Evolutionary conservation across 2,329 filamentous ascomycete species (phyloP).

Genomic region (Epichloe gansuensis): DNA sequence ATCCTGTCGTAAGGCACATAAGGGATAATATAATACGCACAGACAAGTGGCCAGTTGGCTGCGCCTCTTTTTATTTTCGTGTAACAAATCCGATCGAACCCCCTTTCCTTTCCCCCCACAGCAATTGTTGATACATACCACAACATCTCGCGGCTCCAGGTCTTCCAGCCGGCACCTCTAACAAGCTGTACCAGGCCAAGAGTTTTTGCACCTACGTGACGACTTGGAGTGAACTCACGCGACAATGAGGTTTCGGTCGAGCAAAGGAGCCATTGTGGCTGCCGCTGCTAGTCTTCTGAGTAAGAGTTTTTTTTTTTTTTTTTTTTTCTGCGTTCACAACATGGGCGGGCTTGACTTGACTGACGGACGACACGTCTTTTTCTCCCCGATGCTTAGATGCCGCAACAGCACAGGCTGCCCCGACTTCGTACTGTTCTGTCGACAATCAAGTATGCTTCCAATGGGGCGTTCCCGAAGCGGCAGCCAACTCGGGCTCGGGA

Average conservation of each 20-base stretch:
- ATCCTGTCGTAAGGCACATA: no score
- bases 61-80: no score
- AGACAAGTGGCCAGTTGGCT: no score
- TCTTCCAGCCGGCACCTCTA: no score
- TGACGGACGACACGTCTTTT: background rate
- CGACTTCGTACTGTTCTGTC: conserved; percentile 28
- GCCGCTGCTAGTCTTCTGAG: background rate
- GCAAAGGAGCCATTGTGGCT: background rate
- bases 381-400: conserved; percentile 10
- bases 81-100: no score
- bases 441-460: conserved; percentile 36
- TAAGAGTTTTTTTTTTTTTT: background rate
- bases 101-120: no score
- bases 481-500: conserved; percentile 34
- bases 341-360: background rate
- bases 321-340: background rate
- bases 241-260: background rate
- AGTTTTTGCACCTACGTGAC: no score
- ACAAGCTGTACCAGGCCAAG: no score
- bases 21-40: no score
- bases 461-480: conserved; percentile 40
- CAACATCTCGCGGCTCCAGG: no score
- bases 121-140: no score
- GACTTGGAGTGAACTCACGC: background rate
- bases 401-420: conserved; percentile 12